Conservation (phyloP, 2,329 filamentous ascomycete species). For the Biscogniauxia sp. region DNA sequence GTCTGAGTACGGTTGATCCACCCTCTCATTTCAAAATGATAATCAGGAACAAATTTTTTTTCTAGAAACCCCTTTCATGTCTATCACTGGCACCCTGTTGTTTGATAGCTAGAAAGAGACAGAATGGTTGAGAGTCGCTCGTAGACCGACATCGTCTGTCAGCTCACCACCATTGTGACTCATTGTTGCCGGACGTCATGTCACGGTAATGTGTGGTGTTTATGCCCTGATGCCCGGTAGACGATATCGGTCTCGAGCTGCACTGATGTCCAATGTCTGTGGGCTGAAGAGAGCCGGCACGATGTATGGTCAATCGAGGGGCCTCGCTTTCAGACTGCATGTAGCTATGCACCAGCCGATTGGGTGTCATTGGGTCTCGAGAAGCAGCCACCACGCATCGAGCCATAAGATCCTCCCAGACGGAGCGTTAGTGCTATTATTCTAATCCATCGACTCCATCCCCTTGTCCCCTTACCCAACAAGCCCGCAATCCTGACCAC, state of each 20-base stretch:
- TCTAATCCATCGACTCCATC: background rate
- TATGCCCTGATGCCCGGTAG: slow-evolving; percentile 32
- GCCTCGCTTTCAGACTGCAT: slow-evolving; percentile 25
- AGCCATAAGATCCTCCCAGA: slow-evolving; percentile 13
- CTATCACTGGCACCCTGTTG: background rate
- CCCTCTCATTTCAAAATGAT: slow-evolving; percentile 1
- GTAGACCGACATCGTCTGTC: background rate
- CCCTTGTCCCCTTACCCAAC: slow-evolving; percentile 19
- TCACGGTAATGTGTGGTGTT: slow-evolving; percentile 18
- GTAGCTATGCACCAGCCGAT: slow-evolving; percentile 26
- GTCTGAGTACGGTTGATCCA: slow-evolving; percentile 5
- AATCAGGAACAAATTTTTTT: background rate
- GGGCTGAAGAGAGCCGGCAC: slow-evolving; percentile 24
- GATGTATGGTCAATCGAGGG: slow-evolving; percentile 29
- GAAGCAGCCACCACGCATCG: slow-evolving; percentile 15
- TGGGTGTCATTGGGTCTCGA: slow-evolving; percentile 18
- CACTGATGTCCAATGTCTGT: slow-evolving; percentile 34
- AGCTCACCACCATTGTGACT: slow-evolving; percentile 23
- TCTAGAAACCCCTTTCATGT: background rate
- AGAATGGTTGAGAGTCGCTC: background rate
- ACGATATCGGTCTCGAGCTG: slow-evolving; percentile 22
- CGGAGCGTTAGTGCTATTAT: slow-evolving; percentile 6
- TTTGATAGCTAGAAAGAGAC: background rate
- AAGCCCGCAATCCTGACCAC: slow-evolving; percentile 15
- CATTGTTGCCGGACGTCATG: slow-evolving; percentile 25